Evolutionary conservation across 2,329 filamentous ascomycete genomes (phyloP).

Genomic region (Cladosporium sp.): DNA sequence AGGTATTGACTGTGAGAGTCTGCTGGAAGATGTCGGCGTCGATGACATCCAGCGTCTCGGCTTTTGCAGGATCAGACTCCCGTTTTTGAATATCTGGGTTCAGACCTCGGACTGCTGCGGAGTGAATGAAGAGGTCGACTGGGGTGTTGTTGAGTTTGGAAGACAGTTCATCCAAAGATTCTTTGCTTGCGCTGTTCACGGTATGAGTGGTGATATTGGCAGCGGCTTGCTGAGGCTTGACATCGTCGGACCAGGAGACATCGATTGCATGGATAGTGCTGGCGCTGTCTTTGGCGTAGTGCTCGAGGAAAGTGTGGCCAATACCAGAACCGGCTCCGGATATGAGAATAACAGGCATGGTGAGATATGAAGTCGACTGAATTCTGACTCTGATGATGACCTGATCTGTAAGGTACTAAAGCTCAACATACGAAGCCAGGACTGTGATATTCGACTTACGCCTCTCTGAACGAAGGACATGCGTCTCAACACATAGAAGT

Average conservation of each 20-base stretch:
- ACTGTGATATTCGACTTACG: too few species aligned
- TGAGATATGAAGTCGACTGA: background rate
- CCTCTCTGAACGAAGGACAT: too few species aligned
- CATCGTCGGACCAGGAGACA: conserved; percentile 4
- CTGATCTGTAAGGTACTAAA: too few species aligned
- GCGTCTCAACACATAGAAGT: too few species aligned
- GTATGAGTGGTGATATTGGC: conserved; percentile 7
- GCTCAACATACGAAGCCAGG: too few species aligned
- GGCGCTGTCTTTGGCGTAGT: conserved; percentile 8
- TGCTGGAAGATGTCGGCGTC: conserved; percentile 8
- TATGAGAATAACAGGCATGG: conserved; percentile 10
- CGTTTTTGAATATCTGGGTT: conserved; percentile 8
- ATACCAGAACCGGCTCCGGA: conserved; percentile 11
- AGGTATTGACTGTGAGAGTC: conserved; percentile 5
- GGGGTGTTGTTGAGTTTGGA: conserved; percentile 3
- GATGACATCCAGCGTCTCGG: conserved; percentile 7
- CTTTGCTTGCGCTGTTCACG: conserved; percentile 3
- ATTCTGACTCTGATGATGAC: too few species aligned
- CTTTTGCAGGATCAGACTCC: conserved; percentile 3
- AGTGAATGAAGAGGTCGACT: conserved; percentile 12
- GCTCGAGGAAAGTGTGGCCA: conserved; percentile 11
- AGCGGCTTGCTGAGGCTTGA: background rate
- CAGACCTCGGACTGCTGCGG: conserved; percentile 2
- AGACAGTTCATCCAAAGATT: conserved; percentile 1
- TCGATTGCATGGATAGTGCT: conserved; percentile 10